A percentile compares a stretch with the other conserved stretches of the same genome.
Evolutionary conservation across 768 basidiomycete genomes (phyloP).

Genomic region (Bullera alba): DNA sequence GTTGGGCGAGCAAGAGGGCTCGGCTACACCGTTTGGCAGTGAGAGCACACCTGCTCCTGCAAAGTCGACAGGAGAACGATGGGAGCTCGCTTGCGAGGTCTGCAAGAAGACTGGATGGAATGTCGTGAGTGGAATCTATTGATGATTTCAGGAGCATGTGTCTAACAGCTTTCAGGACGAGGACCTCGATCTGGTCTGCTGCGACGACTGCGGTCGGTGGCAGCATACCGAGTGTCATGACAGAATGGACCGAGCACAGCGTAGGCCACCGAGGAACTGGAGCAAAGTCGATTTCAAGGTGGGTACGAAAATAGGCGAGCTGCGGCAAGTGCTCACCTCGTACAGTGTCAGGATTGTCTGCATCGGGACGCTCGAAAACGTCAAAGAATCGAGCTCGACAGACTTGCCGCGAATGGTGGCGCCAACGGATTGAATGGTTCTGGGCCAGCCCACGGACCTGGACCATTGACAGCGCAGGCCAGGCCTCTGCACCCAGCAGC

Average conservation of each 20-base stretch:
- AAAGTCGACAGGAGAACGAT: slow-evolving; percentile 51
- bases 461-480: no score
- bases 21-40: neutral
- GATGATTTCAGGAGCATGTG: slow-evolving; percentile 4
- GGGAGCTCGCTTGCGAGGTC: slow-evolving; percentile 84
- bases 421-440: neutral
- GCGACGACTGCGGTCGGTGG: slow-evolving; percentile 76
- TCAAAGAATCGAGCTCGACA: slow-evolving; percentile 6
- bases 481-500: neutral
- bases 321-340: neutral
- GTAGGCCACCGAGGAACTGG: slow-evolving; percentile 71
- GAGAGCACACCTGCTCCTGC: slow-evolving; percentile 3
- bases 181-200: slow-evolving; percentile 69
- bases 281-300: slow-evolving; percentile 65
- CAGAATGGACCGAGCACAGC: slow-evolving; percentile 57
- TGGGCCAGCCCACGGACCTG: slow-evolving; percentile 5
- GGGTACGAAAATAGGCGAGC: neutral
- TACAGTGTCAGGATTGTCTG: slow-evolving; percentile 35
- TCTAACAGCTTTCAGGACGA: slow-evolving; percentile 57
- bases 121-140: slow-evolving; percentile 51
- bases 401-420: neutral
- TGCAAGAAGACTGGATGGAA: slow-evolving; percentile 68
- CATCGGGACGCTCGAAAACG: slow-evolving; percentile 22
- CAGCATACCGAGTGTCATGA: slow-evolving; percentile 86
- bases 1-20: slow-evolving; percentile 9